Conservation (phyloP, 768 basidiomycete species). For the Rhodotorula graminis region DNA sequence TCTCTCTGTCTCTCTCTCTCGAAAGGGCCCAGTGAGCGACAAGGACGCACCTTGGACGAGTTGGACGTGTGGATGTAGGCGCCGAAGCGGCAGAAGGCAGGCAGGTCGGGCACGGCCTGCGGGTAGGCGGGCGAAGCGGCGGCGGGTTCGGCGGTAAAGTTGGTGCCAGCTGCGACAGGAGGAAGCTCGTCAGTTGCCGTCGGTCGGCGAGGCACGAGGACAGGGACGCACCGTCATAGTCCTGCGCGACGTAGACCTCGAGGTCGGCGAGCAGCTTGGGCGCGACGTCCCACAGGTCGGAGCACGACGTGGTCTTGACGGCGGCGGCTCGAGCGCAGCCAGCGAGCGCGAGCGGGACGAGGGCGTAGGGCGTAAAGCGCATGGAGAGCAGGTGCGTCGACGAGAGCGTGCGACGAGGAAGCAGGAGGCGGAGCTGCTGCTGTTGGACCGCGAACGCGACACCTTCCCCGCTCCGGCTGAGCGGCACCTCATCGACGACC, state of each 20-base stretch:
- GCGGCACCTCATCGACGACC: too few relatives aligned
- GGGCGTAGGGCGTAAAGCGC: not conserved
- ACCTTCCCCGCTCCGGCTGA: too few relatives aligned
- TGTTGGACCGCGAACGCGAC: too few relatives aligned
- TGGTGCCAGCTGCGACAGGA: not conserved
- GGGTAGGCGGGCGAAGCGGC: not conserved
- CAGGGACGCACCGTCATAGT: not conserved
- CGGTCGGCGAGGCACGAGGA: not conserved
- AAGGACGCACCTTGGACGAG: slow-evolving; percentile 2
- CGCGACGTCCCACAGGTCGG: slow-evolving; percentile 19
- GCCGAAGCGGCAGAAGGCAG: slow-evolving; percentile 39
- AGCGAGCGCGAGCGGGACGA: not conserved
- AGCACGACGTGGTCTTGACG: not conserved
- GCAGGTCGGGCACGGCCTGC: slow-evolving; percentile 21
- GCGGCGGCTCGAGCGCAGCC: slow-evolving; percentile 1
- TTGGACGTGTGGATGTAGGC: slow-evolving; percentile 37
- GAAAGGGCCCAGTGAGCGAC: not conserved
- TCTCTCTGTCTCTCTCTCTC: too few relatives aligned
- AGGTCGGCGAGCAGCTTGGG: slow-evolving; percentile 20
- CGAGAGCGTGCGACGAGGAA: too few relatives aligned
- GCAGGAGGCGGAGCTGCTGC: too few relatives aligned
- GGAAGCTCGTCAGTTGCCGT: not conserved
- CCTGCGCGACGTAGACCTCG: slow-evolving; percentile 30
- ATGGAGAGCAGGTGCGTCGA: too few relatives aligned
- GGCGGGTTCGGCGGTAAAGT: slow-evolving; percentile 3